phyloP scores from a whole-genome alignment of 2,329 filamentous ascomycete genomes.

The Moelleriella libera region DNA sequence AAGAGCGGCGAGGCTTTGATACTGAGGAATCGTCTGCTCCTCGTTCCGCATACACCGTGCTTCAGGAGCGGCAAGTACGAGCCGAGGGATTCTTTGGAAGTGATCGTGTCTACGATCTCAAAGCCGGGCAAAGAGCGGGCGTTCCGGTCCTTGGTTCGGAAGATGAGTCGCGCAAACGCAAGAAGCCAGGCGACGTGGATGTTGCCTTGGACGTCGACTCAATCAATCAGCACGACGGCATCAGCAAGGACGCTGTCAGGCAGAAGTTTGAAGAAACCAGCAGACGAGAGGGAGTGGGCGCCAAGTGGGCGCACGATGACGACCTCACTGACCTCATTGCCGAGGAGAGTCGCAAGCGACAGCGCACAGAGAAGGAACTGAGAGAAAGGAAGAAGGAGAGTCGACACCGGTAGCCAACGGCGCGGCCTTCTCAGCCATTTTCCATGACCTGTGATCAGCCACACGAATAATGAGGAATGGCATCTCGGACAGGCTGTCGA shows the following conservation, averaged over 20 bases:
- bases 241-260: constrained; percentile 74
- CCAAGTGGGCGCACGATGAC: constrained; percentile 65
- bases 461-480: too few relatives aligned
- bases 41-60: constrained; percentile 73
- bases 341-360: constrained; percentile 77
- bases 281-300: constrained; percentile 50
- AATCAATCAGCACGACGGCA: constrained; percentile 56
- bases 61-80: constrained; percentile 76
- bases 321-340: constrained; percentile 94
- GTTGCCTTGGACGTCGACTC: constrained; percentile 81
- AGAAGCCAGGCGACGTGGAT: constrained; percentile 93
- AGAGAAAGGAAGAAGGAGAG: constrained; percentile 47
- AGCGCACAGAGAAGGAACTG: constrained; percentile 77
- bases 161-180: constrained; percentile 66
- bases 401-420: constrained; percentile 17
- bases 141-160: constrained; percentile 69
- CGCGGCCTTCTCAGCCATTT: constrained; percentile 17
- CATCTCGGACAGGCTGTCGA: too few relatives aligned
- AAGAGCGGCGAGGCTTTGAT: constrained; percentile 66
- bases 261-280: constrained; percentile 65
- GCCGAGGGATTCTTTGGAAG: constrained; percentile 92
- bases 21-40: constrained; percentile 68
- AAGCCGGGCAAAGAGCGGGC: constrained; percentile 30
- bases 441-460: constrained; percentile 11
- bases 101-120: constrained; percentile 85